Evolutionary conservation across 257 asterid genomes (phyloP).

Genomic region (Solanum neorickii): DNA sequence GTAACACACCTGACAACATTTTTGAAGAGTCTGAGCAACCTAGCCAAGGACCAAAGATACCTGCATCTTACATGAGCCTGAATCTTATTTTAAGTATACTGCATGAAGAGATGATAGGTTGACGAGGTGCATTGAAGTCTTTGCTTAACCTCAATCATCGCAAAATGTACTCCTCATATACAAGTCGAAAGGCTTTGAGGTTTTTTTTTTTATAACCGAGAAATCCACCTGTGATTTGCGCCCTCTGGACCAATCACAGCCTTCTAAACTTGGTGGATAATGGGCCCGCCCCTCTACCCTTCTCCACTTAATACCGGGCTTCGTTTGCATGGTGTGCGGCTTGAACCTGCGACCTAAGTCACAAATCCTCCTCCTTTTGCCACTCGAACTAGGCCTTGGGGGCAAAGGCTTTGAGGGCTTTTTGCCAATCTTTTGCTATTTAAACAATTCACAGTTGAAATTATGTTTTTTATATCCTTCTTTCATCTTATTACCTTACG

Average conservation of each 20-base stretch:
- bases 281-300: too few relatives aligned
- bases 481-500: not conserved
- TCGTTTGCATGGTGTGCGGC: too few relatives aligned
- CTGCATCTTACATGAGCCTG: not conserved
- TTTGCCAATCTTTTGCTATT: not conserved
- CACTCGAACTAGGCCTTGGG: too few relatives aligned
- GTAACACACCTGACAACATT: not conserved
- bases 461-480: not conserved
- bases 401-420: not conserved
- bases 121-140: not conserved
- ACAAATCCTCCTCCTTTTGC: too few relatives aligned
- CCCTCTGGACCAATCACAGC: too few relatives aligned
- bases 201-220: not conserved
- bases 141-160: not conserved
- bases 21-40: not conserved
- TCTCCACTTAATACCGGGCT: too few relatives aligned
- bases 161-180: not conserved
- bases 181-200: not conserved
- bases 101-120: not conserved
- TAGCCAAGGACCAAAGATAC: not conserved
- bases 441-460: not conserved
- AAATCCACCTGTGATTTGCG: too few relatives aligned
- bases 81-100: not conserved
- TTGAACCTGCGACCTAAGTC: too few relatives aligned
- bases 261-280: too few relatives aligned